Conservation (phyloP, 108 stramenopile genomes). For the Skeletonema menzelii region DNA sequence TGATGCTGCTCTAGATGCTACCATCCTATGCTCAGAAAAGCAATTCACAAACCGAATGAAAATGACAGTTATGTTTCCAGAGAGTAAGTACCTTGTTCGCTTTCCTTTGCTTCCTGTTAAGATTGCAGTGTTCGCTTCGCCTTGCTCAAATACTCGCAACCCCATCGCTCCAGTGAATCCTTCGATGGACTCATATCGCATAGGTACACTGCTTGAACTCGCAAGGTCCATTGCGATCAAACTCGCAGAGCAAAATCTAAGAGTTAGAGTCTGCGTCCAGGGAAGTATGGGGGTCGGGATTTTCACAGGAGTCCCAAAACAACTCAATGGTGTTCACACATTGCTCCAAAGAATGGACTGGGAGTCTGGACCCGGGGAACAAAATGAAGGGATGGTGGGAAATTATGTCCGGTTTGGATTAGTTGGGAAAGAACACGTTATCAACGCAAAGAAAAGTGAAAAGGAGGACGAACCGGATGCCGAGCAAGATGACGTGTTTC, state of each 20-base stretch:
- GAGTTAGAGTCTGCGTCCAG: slow-evolving; percentile 83
- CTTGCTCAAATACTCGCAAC: no score
- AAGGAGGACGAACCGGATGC: slow-evolving; percentile 28
- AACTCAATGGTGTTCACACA: slow-evolving; percentile 74
- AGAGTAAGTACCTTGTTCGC: slow-evolving; percentile 16
- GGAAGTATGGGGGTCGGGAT: slow-evolving; percentile 88
- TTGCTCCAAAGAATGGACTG: slow-evolving; percentile 87
- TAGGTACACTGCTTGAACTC: slow-evolving; percentile 83
- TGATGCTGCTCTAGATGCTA: slow-evolving; percentile 69
- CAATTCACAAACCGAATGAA: slow-evolving; percentile 79
- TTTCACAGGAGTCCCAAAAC: slow-evolving; percentile 83
- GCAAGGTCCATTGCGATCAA: slow-evolving; percentile 68
- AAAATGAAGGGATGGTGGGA: slow-evolving; percentile 88
- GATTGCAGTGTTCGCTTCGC: no score
- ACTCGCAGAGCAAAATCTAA: slow-evolving; percentile 79
- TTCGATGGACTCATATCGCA: slow-evolving; percentile 82
- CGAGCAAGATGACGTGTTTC: slow-evolving; percentile 82
- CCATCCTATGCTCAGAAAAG: slow-evolving; percentile 63
- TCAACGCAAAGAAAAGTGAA: slow-evolving; percentile 46
- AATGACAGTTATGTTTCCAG: slow-evolving; percentile 80
- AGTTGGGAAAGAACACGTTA: slow-evolving; percentile 81
- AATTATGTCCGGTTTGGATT: slow-evolving; percentile 76
- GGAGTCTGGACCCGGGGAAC: slow-evolving; percentile 75
- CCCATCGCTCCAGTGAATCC: slow-evolving; percentile 51
- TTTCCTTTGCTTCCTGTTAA: no score